These are phyloP conservation scores for Hyparrhenia diplandra DNA, from an alignment of 176 grass and related monocot genomes.

Conservation along the genomic window DNA sequence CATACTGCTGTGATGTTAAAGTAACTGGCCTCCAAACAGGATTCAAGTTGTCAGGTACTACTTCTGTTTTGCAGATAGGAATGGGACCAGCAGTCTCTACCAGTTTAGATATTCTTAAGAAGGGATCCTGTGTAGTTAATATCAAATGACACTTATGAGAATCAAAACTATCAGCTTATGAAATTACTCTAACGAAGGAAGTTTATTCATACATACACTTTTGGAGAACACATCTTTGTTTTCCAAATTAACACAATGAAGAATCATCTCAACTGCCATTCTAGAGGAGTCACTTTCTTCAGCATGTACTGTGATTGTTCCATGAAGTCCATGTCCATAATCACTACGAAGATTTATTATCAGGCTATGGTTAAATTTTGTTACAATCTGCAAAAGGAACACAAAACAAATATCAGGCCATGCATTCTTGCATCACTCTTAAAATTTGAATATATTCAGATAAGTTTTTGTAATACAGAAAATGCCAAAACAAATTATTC, in stretches of 20 bases:
- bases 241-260: conserved; percentile 59
- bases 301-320: conserved; percentile 66
- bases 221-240: conserved; percentile 89
- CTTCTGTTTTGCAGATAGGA: conserved; percentile 93
- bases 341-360: conserved; percentile 58
- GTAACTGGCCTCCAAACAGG: conserved; percentile 82
- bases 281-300: conserved; percentile 81
- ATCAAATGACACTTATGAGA: background rate
- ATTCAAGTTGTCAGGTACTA: conserved; percentile 68
- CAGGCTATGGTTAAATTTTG: conserved; percentile 58
- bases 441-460: conserved; percentile 14
- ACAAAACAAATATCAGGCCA: conserved; percentile 15
- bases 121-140: conserved; percentile 74
- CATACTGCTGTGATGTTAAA: conserved; percentile 80
- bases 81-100: conserved; percentile 59
- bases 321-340: conserved; percentile 33
- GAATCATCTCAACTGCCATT: conserved; percentile 65
- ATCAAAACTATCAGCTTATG: background rate
- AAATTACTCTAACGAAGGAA: background rate
- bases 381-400: conserved; percentile 65
- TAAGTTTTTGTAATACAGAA: background rate
- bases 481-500: conserved; percentile 2
- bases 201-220: conserved; percentile 67
- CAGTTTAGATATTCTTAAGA: conserved; percentile 77
- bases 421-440: background rate